Conservation (phyloP, 257 asterid species). For the Asclepias syriaca region DNA sequence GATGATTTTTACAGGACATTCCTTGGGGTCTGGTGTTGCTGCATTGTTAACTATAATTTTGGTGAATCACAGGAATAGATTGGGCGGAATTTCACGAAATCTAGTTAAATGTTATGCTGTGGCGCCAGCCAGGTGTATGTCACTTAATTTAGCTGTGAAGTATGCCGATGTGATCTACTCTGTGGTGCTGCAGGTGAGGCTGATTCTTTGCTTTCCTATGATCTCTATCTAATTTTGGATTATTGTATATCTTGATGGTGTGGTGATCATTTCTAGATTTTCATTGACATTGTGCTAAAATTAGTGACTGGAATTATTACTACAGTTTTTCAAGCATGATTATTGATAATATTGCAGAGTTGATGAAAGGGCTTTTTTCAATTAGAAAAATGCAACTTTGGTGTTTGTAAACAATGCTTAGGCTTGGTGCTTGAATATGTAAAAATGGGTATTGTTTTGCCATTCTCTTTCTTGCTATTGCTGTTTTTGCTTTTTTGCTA, state of each 20-base stretch:
- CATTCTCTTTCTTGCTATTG: neutral
- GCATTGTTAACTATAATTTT: conserved; percentile 62
- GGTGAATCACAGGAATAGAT: conserved; percentile 60
- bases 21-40: conserved; percentile 93
- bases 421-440: neutral
- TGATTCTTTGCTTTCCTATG: neutral
- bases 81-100: conserved; percentile 77
- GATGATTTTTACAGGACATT: conserved; percentile 86
- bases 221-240: neutral
- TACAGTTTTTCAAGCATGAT: neutral
- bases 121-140: conserved; percentile 95
- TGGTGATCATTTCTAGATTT: neutral
- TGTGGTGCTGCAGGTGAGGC: conserved; percentile 77
- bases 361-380: neutral
- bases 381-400: neutral
- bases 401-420: neutral
- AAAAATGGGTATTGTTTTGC: neutral
- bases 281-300: neutral
- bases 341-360: neutral
- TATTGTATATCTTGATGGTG: neutral
- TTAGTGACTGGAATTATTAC: neutral
- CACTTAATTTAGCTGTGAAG: conserved; percentile 89
- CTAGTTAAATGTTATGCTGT: conserved; percentile 70
- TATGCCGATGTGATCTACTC: conserved; percentile 81
- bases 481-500: neutral